These are phyloP conservation scores for Lonicera japonica DNA, from an alignment of 129 eudicot species.

Conservation along the genomic window DNA sequence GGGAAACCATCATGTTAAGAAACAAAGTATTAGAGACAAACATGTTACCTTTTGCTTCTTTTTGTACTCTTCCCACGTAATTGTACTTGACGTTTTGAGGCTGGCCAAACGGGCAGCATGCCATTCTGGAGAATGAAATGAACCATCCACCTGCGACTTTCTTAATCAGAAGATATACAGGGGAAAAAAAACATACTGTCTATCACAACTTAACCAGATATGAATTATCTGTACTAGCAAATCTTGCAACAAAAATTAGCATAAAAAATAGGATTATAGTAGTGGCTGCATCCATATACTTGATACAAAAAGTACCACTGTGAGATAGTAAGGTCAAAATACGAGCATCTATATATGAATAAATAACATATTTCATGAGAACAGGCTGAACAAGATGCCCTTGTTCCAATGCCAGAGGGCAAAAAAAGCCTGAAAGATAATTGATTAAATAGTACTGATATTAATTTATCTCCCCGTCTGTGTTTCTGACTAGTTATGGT, in stretches of 20 bases:
- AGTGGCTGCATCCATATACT: too few species aligned
- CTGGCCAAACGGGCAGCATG: slow-evolving; percentile 99
- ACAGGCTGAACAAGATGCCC: too few species aligned
- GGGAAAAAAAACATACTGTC: neutral
- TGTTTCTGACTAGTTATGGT: too few species aligned
- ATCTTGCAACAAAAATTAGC: too few species aligned
- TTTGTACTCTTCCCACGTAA: slow-evolving; percentile 93
- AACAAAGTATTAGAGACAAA: neutral
- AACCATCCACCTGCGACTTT: slow-evolving; percentile 93
- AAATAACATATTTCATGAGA: too few species aligned
- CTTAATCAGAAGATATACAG: slow-evolving; percentile 61
- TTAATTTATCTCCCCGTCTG: too few species aligned
- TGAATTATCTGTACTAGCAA: too few species aligned
- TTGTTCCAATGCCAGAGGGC: too few species aligned
- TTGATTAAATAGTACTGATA: too few species aligned
- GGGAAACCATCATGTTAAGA: neutral
- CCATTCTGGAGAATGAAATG: slow-evolving; percentile 99
- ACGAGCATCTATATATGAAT: neutral
- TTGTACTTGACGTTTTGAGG: slow-evolving; percentile 79
- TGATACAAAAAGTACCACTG: too few species aligned
- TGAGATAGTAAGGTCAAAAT: neutral
- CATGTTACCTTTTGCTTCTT: slow-evolving; percentile 74
- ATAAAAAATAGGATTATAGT: too few species aligned
- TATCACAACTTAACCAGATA: neutral
- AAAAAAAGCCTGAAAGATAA: too few species aligned